Base-by-base conservation (phyloP, 805 yeast species). In the Ogataea pini region DNA sequence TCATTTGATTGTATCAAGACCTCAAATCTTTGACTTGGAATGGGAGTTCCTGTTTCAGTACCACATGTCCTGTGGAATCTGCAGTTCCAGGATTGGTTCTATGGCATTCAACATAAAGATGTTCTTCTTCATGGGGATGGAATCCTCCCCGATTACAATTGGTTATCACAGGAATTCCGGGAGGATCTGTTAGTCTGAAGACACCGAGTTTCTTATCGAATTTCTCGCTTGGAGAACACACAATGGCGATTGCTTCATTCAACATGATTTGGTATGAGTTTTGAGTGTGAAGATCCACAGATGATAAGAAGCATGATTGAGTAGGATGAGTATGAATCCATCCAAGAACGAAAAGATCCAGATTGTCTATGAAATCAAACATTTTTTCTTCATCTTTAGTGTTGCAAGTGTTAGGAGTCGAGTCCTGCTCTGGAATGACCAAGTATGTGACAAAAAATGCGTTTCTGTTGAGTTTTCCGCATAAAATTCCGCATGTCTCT, bases 241-340 rank as follows among this genome's bases (percentile, higher is more conserved):
- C 89, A 24, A 83, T 73, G 12, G 88, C 88, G 25, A 83, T 74
- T 0, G 86, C 83, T 60, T 83, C 89, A 22, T 85, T 82, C 13
- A 83, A 68, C 88, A 83, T 82, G 42, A 82, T 72, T 64, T 83
- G 89, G 61, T 83, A 83, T 2, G 85, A 77, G 51, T 77, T 78
- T 52, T 83, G 88, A 2, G 88, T 83, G 63, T 83, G 89, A 45
- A 83, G 64, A 58, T 83, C 89, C 39, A 83, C 78, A 0, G 86
- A 79, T 10, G 85, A 78, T 62, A 83, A 63, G 60, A 83, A 83
- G 54, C 89, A 83, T n/a, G 85, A 70, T 60, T 83, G 89, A 9
- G 87, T 79, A 5, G 89, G 89, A 60, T 83, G 89, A 8, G 88
- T 83, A 61, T 83, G 89, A 45, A 83, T 83, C 89, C 89, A 83